phyloP scores from a whole-genome alignment of 352 stramenopile genomes.

The Blastocystis hominis region DNA sequence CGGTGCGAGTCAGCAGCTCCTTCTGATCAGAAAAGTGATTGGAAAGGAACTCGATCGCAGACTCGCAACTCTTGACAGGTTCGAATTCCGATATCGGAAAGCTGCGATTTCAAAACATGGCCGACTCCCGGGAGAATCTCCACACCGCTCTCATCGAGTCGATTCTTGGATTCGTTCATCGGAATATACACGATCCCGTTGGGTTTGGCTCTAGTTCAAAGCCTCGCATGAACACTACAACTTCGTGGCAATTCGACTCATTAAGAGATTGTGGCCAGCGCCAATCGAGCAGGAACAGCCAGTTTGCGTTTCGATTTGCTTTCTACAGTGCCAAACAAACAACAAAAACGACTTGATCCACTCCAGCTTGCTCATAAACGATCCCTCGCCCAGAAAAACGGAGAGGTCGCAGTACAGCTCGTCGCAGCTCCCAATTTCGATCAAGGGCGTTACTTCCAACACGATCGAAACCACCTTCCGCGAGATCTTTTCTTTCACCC shows the following conservation, averaged over 20 bases:
- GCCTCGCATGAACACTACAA: neutral
- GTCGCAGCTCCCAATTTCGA: slow-evolving; percentile 38
- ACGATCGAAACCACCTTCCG: neutral
- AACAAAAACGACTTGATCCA: neutral
- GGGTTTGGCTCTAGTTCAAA: slow-evolving; percentile 14
- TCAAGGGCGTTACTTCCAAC: neutral
- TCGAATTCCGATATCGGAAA: neutral
- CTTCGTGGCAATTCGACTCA: slow-evolving; percentile 31
- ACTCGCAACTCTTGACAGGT: neutral
- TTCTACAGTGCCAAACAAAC: neutral
- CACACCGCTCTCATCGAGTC: neutral
- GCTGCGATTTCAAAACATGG: neutral
- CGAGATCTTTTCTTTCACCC: neutral
- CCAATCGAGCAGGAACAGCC: neutral
- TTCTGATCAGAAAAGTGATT: neutral
- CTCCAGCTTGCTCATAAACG: neutral
- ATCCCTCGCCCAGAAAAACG: neutral
- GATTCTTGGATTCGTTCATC: neutral
- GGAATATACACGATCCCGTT: slow-evolving; percentile 37
- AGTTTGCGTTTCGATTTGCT: neutral
- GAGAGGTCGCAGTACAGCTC: slow-evolving; percentile 36
- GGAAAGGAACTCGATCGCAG: neutral
- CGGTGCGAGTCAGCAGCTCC: neutral
- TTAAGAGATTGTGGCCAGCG: slow-evolving; percentile 1
- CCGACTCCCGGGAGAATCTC: slow-evolving; percentile 22